Evolutionary conservation across 805 yeast species (phyloP).

Genomic region (Wickerhamomyces rabaulensis): DNA sequence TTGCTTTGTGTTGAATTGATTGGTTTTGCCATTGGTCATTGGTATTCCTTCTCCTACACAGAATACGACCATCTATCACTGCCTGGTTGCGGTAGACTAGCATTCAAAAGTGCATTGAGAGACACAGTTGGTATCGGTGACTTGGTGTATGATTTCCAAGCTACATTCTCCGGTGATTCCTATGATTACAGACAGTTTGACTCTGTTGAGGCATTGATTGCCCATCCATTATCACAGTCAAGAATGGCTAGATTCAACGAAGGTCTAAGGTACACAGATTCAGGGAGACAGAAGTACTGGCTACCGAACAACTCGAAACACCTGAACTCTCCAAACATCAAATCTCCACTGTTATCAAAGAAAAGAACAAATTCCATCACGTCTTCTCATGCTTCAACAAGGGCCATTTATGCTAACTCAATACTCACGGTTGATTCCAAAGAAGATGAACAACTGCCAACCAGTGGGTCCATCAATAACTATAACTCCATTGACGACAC

Average conservation of each 20-base stretch:
- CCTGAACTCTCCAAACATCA: constrained; percentile 4
- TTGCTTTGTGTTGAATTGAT: constrained; percentile 78
- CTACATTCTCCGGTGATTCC: constrained; percentile 59
- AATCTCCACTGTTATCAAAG: constrained; percentile 14
- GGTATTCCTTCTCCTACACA: constrained; percentile 73
- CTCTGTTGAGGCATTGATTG: constrained; percentile 63
- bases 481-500: constrained; percentile 11
- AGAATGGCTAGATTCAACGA: constrained; percentile 68
- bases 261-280: constrained; percentile 75
- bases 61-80: constrained; percentile 59
- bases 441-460: constrained; percentile 3
- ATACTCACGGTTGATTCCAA: constrained; percentile 15
- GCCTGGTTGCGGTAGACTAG: constrained; percentile 67
- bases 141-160: constrained; percentile 68
- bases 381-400: constrained; percentile 19
- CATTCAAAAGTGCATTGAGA: constrained; percentile 55
- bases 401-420: constrained; percentile 22
- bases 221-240: constrained; percentile 62
- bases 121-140: constrained; percentile 81
- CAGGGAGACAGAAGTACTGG: constrained; percentile 86
- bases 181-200: constrained; percentile 84
- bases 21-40: constrained; percentile 84
- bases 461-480: constrained; percentile 1
- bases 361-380: constrained; percentile 17
- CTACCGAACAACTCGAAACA: constrained; percentile 12